Conservation (phyloP, 2,329 filamentous ascomycete species). For the Fusarium circinatum region DNA sequence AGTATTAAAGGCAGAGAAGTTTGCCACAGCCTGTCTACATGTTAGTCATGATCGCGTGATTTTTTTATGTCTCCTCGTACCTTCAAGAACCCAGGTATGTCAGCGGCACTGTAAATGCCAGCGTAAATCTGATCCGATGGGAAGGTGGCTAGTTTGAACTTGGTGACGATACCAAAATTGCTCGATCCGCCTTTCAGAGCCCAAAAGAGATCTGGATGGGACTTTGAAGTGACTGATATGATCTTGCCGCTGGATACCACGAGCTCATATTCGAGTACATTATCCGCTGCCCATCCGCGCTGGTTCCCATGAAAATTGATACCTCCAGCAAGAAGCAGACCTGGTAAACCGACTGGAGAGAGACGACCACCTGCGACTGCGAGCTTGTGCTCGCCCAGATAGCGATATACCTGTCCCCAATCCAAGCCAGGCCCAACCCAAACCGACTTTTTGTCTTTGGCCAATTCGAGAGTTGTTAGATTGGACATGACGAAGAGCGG, state of each 20-base stretch:
- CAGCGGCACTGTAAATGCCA: constrained; percentile 19
- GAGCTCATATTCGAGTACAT: constrained; percentile 52
- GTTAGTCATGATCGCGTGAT: neutral
- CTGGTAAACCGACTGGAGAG: constrained; percentile 29
- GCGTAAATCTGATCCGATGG: constrained; percentile 29
- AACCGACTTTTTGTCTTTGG: constrained; percentile 13
- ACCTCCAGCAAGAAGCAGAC: constrained; percentile 29
- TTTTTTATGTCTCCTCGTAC: neutral
- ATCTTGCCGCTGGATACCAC: constrained; percentile 54
- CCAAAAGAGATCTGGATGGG: constrained; percentile 50
- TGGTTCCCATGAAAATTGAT: constrained; percentile 39
- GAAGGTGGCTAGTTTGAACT: constrained; percentile 43
- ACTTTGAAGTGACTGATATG: constrained; percentile 50
- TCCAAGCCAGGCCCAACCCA: constrained; percentile 28
- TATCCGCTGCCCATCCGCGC: constrained; percentile 44
- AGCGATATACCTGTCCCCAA: constrained; percentile 35
- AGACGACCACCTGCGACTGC: constrained; percentile 31
- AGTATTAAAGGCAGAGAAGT: constrained; percentile 29
- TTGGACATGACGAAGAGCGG: constrained; percentile 29
- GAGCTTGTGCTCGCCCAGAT: constrained; percentile 8
- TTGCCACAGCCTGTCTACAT: constrained; percentile 9
- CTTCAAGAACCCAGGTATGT: constrained; percentile 19
- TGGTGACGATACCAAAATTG: constrained; percentile 52
- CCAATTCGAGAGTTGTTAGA: constrained; percentile 18
- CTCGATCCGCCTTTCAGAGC: constrained; percentile 50